These are phyloP conservation scores for Talaromyces rugulosus DNA, from an alignment of 2,329 filamentous ascomycete genomes.

Conservation along the genomic window DNA sequence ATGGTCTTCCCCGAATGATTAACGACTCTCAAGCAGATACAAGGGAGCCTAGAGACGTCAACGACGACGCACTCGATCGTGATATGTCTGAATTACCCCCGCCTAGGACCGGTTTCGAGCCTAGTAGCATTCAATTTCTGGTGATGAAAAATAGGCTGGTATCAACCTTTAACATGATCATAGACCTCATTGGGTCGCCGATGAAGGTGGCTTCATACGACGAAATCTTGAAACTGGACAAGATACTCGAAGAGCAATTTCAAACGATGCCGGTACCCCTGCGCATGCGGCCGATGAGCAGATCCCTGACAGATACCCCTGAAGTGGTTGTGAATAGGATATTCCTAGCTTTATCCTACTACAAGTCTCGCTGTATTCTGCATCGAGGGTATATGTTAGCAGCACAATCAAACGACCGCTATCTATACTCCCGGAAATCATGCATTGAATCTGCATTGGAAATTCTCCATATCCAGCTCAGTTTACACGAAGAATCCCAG, in stretches of 20 bases:
- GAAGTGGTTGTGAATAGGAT: slow-evolving; percentile 8
- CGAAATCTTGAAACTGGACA: slow-evolving; percentile 9
- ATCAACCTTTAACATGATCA: slow-evolving; percentile 5
- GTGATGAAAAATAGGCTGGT: slow-evolving; percentile 9
- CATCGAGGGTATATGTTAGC: slow-evolving; percentile 5
- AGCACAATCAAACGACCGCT: background rate
- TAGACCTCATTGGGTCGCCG: slow-evolving; percentile 2
- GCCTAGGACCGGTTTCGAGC: slow-evolving; percentile 19
- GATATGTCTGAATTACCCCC: slow-evolving; percentile 25
- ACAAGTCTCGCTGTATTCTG: slow-evolving; percentile 11
- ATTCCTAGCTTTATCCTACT: slow-evolving; percentile 5
- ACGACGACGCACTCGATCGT: slow-evolving; percentile 37
- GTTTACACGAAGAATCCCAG: slow-evolving; percentile 8
- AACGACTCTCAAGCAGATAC: slow-evolving; percentile 35
- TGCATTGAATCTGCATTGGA: slow-evolving; percentile 10
- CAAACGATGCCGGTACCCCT: slow-evolving; percentile 1
- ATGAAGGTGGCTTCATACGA: slow-evolving; percentile 7
- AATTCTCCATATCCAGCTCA: slow-evolving; percentile 5
- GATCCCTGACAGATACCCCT: slow-evolving; percentile 6
- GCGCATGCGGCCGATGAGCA: slow-evolving; percentile 8
- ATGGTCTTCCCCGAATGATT: slow-evolving; percentile 36
- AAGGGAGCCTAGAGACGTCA: slow-evolving; percentile 34
- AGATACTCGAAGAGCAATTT: slow-evolving; percentile 6
- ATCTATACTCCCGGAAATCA: slow-evolving; percentile 9
- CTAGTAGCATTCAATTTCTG: slow-evolving; percentile 6